These are phyloP conservation scores for Perilla frutescens DNA, from an alignment of 257 asterid genomes.

Conservation along the genomic window DNA sequence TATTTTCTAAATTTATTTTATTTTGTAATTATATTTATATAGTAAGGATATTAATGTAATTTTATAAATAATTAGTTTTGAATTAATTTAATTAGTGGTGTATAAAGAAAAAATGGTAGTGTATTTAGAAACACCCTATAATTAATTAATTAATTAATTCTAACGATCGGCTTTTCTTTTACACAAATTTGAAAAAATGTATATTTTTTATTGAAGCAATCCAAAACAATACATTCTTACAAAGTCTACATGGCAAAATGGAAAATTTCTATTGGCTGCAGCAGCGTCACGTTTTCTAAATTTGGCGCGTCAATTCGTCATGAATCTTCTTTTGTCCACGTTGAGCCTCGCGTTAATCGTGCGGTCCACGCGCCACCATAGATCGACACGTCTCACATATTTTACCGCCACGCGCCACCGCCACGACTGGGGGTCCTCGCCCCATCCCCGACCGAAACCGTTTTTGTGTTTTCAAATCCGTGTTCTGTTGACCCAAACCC, in stretches of 20 bases:
- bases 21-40: no score
- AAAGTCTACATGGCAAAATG: conserved; percentile 36
- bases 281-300: conserved; percentile 41
- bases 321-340: neutral
- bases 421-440: conserved; percentile 16
- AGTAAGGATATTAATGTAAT: no score
- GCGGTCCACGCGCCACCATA: conserved; percentile 11
- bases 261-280: conserved; percentile 42
- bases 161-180: no score
- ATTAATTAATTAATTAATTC: no score
- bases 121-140: no score
- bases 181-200: no score
- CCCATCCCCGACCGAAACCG: conserved; percentile 36
- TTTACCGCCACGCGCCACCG: conserved; percentile 37
- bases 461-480: conserved; percentile 26
- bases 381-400: conserved; percentile 28
- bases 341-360: conserved; percentile 17
- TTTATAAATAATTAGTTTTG: no score
- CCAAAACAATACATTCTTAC: neutral
- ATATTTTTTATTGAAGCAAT: no score
- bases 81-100: no score
- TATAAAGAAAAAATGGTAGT: no score
- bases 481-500: conserved; percentile 37
- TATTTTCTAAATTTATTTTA: no score
- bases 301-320: conserved; percentile 38